These are phyloP conservation scores for Russula lepida DNA, from an alignment of 768 basidiomycete genomes.

Conservation along the genomic window DNA sequence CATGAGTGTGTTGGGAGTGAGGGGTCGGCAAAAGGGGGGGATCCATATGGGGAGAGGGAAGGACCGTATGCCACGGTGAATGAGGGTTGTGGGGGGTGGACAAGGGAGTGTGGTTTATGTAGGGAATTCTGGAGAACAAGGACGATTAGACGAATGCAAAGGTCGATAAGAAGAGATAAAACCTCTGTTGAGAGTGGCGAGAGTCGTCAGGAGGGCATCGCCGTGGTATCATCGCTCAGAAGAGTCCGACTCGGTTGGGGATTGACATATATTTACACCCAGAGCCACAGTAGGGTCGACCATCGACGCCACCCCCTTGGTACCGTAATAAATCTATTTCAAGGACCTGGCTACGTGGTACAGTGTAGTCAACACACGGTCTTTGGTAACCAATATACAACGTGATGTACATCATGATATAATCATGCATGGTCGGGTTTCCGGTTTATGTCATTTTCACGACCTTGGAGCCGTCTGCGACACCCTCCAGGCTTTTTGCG, in stretches of 20 bases:
- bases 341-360: not conserved
- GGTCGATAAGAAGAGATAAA: not conserved
- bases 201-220: too few species aligned
- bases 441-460: constrained; percentile 42
- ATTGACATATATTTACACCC: too few species aligned
- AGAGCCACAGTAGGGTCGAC: too few species aligned
- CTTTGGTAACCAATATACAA: not conserved
- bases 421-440: too few species aligned
- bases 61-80: not conserved
- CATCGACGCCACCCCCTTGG: too few species aligned
- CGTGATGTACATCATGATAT: not conserved
- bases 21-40: not conserved
- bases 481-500: constrained; percentile 55
- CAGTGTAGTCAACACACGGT: not conserved
- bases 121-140: too few species aligned
- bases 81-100: too few species aligned
- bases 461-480: constrained; percentile 68
- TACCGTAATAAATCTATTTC: not conserved
- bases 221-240: too few species aligned
- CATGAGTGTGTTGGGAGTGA: not conserved
- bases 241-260: too few species aligned
- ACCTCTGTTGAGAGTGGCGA: not conserved
- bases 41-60: not conserved
- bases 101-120: not conserved
- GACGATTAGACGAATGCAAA: not conserved